phyloP scores from a whole-genome alignment of 768 basidiomycete species.

The Serendipita sp. region DNA sequence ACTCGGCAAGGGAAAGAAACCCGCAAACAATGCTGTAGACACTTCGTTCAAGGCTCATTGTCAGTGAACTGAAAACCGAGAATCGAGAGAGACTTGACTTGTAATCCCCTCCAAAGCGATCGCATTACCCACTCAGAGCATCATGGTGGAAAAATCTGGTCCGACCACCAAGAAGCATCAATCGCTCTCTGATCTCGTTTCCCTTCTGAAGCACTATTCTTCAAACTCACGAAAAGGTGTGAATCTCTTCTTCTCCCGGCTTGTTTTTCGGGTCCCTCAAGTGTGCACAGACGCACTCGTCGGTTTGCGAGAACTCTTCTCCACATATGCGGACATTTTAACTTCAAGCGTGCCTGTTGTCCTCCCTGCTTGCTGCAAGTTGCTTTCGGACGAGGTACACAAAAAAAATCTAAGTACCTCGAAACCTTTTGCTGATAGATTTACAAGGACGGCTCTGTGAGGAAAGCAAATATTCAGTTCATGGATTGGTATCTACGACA shows the following conservation, averaged over 20 bases:
- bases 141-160: slow-evolving; percentile 40
- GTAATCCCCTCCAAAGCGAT: slow-evolving; percentile 50
- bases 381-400: slow-evolving; percentile 71
- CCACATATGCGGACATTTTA: slow-evolving; percentile 41
- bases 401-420: neutral
- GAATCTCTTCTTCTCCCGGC: slow-evolving; percentile 12
- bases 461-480: slow-evolving; percentile 55
- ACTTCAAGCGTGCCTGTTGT: slow-evolving; percentile 37
- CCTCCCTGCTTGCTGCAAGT: slow-evolving; percentile 43
- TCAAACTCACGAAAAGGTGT: slow-evolving; percentile 57
- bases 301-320: slow-evolving; percentile 58
- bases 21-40: slow-evolving; percentile 72
- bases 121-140: slow-evolving; percentile 73
- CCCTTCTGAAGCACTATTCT: slow-evolving; percentile 74
- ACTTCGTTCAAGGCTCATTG: slow-evolving; percentile 93
- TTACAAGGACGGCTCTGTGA: slow-evolving; percentile 59
- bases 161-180: slow-evolving; percentile 68
- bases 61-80: slow-evolving; percentile 26
- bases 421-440: neutral
- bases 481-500: slow-evolving; percentile 57
- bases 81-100: neutral
- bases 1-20: slow-evolving; percentile 85
- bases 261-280: neutral
- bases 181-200: slow-evolving; percentile 58
- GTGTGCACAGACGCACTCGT: slow-evolving; percentile 46